phyloP scores from a whole-genome alignment of 116 monocot species.

The Trichopus zeylanicus region DNA sequence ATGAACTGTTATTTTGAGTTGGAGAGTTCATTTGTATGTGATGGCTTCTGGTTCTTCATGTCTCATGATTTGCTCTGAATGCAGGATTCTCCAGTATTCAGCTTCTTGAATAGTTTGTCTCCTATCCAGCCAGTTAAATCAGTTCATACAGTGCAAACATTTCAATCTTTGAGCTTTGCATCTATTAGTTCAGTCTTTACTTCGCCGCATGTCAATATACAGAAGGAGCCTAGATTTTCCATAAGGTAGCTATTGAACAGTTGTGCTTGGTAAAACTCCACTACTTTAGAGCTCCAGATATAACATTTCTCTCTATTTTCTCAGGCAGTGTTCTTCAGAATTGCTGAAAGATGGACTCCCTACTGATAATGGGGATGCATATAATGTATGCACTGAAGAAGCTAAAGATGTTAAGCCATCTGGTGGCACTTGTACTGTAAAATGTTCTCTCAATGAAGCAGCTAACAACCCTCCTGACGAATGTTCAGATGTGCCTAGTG shows the following conservation, averaged over 20 bases:
- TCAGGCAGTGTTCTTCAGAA: slow-evolving; percentile 46
- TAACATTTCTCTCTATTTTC: background rate
- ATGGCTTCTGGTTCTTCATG: background rate
- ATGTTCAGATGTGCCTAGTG: slow-evolving; percentile 18
- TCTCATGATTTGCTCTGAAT: background rate
- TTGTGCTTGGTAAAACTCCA: background rate
- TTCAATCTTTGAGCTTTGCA: slow-evolving; percentile 52
- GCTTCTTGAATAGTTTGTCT: slow-evolving; percentile 77
- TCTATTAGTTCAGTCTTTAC: slow-evolving; percentile 68
- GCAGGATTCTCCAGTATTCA: slow-evolving; percentile 95
- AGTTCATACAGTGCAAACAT: slow-evolving; percentile 42
- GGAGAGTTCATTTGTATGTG: background rate
- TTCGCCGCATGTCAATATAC: slow-evolving; percentile 65
- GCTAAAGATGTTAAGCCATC: background rate
- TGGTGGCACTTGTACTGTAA: slow-evolving; percentile 17
- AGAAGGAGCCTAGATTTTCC: slow-evolving; percentile 49
- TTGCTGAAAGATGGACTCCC: slow-evolving; percentile 29
- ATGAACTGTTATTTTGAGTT: background rate
- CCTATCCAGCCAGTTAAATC: slow-evolving; percentile 85
- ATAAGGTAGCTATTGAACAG: slow-evolving; percentile 34
- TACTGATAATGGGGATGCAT: slow-evolving; percentile 24
- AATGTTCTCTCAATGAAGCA: slow-evolving; percentile 41
- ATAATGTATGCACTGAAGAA: slow-evolving; percentile 4
- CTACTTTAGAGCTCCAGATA: background rate
- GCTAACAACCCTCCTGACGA: slow-evolving; percentile 31